Base-by-base conservation (phyloP, 257 asterid species). In the Asclepias syriaca region DNA sequence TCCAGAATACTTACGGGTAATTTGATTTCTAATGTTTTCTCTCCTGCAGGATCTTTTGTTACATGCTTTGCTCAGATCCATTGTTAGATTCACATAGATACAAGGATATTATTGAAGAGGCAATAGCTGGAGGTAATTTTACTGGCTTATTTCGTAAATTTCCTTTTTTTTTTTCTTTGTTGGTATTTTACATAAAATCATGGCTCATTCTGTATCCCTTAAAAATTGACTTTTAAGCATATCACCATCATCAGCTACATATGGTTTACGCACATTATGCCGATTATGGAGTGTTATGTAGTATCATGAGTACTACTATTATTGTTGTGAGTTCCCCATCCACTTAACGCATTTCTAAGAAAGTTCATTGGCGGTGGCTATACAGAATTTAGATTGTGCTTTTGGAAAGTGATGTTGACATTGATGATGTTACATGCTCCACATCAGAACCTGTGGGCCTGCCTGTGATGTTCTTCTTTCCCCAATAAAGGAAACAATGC, bases 21-120 rank as follows among this genome's bases (percentile, higher is more conserved):
- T 66, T 65, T 51, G 56, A 50, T 34, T n/a, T 49, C 39, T 78
- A 49, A 72, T 74, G 55, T 77, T 56, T 39, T 50, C 48, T 55
- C 8, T 48, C 21, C 32, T 70, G 70, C 87, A 91, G 98, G 91
- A 86, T 94, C 59, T 94, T 91, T 84, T 89, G 95, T 87, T 88
- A 92, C 87, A 88, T 94, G 98, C 76, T 89, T 69, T 94, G 98
- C 88, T 94, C 98, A 21, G 96, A 89, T 77, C 46, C 88, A 37
- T 72, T 83, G 83, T 82, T 94, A 70, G 98, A 94, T 83, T 91
- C 98, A 56, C 98, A 94, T 73, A 94, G 98, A 79, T 94, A 87
- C 89, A 94, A 88, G 85, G 96, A 91, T 85, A 77, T 85, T 63
- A 83, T 94, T 74, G 97, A 94, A 27, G 96, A 85, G 81, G 94